Conservation (phyloP, 75 land plant species). For the Azolla pinnata region DNA sequence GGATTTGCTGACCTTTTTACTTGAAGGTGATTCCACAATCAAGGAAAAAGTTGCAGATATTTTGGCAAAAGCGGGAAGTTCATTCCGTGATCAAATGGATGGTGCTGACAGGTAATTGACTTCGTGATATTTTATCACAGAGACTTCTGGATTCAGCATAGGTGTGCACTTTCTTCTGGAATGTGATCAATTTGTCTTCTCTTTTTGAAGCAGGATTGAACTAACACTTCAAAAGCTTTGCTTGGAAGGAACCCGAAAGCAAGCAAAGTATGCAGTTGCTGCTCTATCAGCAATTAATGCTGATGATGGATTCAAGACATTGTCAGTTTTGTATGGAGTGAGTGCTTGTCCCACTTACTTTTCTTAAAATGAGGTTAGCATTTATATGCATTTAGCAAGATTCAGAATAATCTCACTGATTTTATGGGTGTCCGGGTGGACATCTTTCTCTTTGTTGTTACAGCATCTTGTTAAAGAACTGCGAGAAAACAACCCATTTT, state of each 20-base stretch:
- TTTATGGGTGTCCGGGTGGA: no score
- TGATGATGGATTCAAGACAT: slow-evolving; percentile 84
- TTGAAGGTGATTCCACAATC: slow-evolving; percentile 28
- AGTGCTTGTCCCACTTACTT: no score
- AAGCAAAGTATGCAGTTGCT: slow-evolving; percentile 88
- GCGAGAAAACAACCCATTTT: slow-evolving; percentile 46
- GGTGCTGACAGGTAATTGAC: slow-evolving; percentile 30
- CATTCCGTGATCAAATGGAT: slow-evolving; percentile 30
- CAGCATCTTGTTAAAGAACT: slow-evolving; percentile 82
- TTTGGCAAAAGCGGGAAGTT: slow-evolving; percentile 50
- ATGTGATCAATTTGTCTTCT: neutral
- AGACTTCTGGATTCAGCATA: no score
- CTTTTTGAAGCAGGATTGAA: slow-evolving; percentile 56
- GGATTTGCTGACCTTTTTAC: slow-evolving; percentile 29
- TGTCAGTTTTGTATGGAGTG: slow-evolving; percentile 92
- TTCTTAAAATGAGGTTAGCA: no score
- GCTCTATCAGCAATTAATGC: slow-evolving; percentile 79
- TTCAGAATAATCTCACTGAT: no score
- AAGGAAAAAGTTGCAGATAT: slow-evolving; percentile 48
- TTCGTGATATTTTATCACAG: no score
- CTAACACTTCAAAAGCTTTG: slow-evolving; percentile 70
- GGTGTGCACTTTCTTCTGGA: neutral
- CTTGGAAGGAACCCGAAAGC: slow-evolving; percentile 82
- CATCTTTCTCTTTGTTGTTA: no score
- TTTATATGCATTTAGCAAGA: no score